Conservation (phyloP, 2,329 filamentous ascomycete species). For the Mycosphaerella sp. region DNA sequence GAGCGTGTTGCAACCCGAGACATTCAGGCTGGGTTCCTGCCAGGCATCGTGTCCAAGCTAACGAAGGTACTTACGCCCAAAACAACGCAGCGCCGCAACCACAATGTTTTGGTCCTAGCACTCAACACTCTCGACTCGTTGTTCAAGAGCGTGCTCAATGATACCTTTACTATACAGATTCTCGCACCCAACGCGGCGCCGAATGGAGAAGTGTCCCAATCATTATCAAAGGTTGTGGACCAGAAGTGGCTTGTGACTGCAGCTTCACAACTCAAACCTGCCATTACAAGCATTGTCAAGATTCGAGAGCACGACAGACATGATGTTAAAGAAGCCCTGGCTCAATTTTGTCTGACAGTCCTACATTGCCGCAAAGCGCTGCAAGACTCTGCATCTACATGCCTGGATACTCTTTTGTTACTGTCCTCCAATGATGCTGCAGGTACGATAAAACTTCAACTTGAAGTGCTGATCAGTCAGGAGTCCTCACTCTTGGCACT, state of each 20-base stretch:
- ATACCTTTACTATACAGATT: conserved; percentile 1
- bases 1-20: conserved; percentile 61
- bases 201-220: background rate
- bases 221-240: conserved; percentile 29
- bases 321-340: conserved; percentile 63
- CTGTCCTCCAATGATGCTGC: conserved; percentile 51
- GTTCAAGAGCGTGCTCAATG: conserved; percentile 18
- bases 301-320: conserved; percentile 63
- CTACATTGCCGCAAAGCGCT: conserved; percentile 72
- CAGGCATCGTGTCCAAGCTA: conserved; percentile 77
- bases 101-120: conserved; percentile 52
- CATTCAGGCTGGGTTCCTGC: conserved; percentile 78
- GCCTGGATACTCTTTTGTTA: conserved; percentile 75
- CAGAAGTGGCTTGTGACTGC: conserved; percentile 71
- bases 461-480: conserved; percentile 58
- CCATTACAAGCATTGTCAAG: conserved; percentile 69
- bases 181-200: background rate
- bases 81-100: conserved; percentile 53
- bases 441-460: conserved; percentile 29
- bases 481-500: conserved; percentile 58
- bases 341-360: conserved; percentile 65
- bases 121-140: conserved; percentile 25
- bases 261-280: conserved; percentile 71
- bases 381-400: conserved; percentile 59
- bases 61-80: conserved; percentile 68